Conservation (phyloP, 257 asterid species). For the Solanum lycopersicoides region DNA sequence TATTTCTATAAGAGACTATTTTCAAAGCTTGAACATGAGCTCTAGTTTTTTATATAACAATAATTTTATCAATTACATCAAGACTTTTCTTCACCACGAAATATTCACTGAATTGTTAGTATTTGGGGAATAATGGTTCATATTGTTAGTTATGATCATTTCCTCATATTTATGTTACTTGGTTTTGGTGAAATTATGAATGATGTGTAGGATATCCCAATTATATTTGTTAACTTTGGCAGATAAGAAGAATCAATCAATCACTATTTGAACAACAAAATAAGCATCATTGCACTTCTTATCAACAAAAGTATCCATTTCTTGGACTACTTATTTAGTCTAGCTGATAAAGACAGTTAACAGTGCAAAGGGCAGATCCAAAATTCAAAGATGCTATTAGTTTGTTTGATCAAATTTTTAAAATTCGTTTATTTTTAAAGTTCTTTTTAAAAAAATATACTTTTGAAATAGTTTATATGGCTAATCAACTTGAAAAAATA, state of each 20-base stretch:
- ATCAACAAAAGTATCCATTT: not conserved
- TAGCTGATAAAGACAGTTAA: not conserved
- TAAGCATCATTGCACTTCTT: not conserved
- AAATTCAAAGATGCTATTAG: not conserved
- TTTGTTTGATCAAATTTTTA: no score
- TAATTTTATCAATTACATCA: not conserved
- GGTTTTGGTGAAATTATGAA: not conserved
- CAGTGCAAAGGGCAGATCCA: not conserved
- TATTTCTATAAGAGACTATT: not conserved
- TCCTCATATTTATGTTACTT: not conserved
- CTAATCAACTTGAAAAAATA: no score
- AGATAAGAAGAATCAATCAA: not conserved
- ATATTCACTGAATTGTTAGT: not conserved
- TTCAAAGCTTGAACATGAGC: not conserved
- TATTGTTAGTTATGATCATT: not conserved
- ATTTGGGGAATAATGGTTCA: not conserved
- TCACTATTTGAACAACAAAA: not conserved
- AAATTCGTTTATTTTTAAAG: no score
- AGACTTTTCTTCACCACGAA: not conserved
- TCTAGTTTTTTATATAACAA: rapidly evolving
- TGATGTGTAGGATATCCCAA: not conserved
- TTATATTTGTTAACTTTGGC: not conserved
- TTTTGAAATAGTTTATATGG: no score
- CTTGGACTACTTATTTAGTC: not conserved
- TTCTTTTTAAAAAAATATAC: no score